Base-by-base conservation (phyloP, 2,329 filamentous ascomycete genomes). In the Drechslerella stenobrocha region DNA sequence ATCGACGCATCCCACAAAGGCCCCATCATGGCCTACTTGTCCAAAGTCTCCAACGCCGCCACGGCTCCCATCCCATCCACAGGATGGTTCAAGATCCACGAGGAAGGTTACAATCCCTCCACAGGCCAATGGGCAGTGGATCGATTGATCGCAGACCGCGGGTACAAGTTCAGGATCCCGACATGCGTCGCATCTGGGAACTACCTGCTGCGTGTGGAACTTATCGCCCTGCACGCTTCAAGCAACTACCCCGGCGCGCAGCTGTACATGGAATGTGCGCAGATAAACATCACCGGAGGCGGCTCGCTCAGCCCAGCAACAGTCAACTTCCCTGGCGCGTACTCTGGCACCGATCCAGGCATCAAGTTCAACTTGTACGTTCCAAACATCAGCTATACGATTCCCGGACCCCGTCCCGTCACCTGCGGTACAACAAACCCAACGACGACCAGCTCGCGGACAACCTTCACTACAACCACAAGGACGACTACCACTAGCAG, bases 1-100 rank as follows among this genome's bases (percentile, higher is more conserved):
- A 80, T 83, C 52, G 81, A 76, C 70, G 65, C 73, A n/a, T 80
- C 79, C 52, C 81, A 83, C 77, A 77, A 78, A 74, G 81, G 82
- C 6, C 81, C 81, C 20, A 75, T 73, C 45, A 64, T 72, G 58
- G 71, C 70, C 45, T 73, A 72, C 58, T 66, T 73, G 60, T 65
- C 69, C 48, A 73, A 72, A 37, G 71, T 72, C 30, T 24, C 26
- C 59, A 78, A 79, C 58, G 80, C 80, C 42, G 63, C 63, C 34
- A 78, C 78, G 6, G 79, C 80, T 23, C 74, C 78, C 70, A 80
- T 81, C 74, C 71, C 71, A 3, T 70, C 56, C 20, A 40, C 50
- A 22, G 71, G 71, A 9, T 83, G 80, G 80, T 77, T 81, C 73
- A 80, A 78, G 74, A 73, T 80, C 56, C 77, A 77, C 58, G 75